phyloP scores from a whole-genome alignment of 1,284 basidiomycete species.

The Lentinus polychrous region DNA sequence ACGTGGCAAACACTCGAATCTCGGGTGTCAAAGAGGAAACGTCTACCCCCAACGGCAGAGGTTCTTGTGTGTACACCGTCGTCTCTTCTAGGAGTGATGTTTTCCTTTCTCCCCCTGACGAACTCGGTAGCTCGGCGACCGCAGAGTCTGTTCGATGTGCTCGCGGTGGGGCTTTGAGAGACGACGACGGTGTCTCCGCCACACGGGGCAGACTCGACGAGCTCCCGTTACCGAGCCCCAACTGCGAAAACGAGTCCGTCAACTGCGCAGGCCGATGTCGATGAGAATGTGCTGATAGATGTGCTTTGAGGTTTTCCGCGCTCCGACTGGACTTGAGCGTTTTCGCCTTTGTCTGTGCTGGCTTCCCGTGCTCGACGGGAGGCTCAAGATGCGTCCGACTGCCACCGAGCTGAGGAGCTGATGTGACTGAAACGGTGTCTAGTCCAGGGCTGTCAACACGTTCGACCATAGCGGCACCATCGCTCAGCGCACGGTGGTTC shows the following conservation, averaged over 20 bases:
- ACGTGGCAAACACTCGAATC: constrained; percentile 14
- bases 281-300: constrained; percentile 33
- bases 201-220: constrained; percentile 39
- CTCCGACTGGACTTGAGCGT: constrained; percentile 55
- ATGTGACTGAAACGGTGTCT: constrained; percentile 32
- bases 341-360: constrained; percentile 30
- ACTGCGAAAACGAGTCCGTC: constrained; percentile 17
- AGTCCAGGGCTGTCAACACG: constrained; percentile 35
- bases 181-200: constrained; percentile 26
- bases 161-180: constrained; percentile 11
- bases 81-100: constrained; percentile 14
- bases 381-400: constrained; percentile 11
- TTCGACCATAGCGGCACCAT: constrained; percentile 18
- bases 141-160: constrained; percentile 28
- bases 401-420: constrained; percentile 15
- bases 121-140: constrained; percentile 22
- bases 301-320: constrained; percentile 41
- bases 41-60: constrained; percentile 11
- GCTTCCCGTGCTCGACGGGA: constrained; percentile 25
- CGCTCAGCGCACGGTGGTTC: constrained; percentile 21
- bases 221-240: constrained; percentile 47
- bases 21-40: constrained; percentile 11
- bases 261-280: constrained; percentile 26
- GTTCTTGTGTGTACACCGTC: constrained; percentile 14
- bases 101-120: constrained; percentile 11